phyloP scores from a whole-genome alignment of 2,329 filamentous ascomycete genomes.

The Fusarium annulatum region DNA sequence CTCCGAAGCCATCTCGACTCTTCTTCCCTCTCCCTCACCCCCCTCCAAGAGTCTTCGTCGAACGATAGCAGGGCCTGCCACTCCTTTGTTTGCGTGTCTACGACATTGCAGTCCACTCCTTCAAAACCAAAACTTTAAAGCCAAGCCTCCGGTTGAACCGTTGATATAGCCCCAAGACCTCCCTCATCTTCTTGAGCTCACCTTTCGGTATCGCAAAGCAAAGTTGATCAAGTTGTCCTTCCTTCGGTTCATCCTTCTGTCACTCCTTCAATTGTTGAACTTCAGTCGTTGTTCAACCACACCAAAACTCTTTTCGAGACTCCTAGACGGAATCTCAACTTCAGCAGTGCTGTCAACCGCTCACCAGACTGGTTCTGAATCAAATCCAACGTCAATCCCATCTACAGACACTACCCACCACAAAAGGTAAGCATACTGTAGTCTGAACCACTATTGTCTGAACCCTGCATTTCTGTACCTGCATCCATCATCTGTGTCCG shows the following conservation, averaged over 20 bases:
- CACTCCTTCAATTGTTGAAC: slow-evolving; percentile 41
- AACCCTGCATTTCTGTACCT: slow-evolving; percentile 29
- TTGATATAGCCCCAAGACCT: slow-evolving; percentile 43
- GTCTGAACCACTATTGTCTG: slow-evolving; percentile 25
- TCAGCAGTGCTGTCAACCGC: slow-evolving; percentile 40
- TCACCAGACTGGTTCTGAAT: slow-evolving; percentile 46
- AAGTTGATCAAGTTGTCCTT: slow-evolving; percentile 39
- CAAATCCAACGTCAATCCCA: slow-evolving; percentile 19
- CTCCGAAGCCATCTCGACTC: slow-evolving; percentile 37
- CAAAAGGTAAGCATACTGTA: slow-evolving; percentile 30
- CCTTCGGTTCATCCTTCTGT: slow-evolving; percentile 41
- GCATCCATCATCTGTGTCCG: slow-evolving; percentile 6
- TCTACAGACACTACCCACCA: slow-evolving; percentile 8
- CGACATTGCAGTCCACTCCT: slow-evolving; percentile 50
- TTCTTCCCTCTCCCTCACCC: slow-evolving; percentile 41
- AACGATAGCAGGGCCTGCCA: slow-evolving; percentile 43
- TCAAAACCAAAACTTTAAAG: slow-evolving; percentile 39
- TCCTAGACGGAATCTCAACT: slow-evolving; percentile 44
- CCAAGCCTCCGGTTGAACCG: slow-evolving; percentile 45
- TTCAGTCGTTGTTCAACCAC: slow-evolving; percentile 39
- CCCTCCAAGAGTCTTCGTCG: slow-evolving; percentile 44
- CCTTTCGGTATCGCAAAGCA: slow-evolving; percentile 27
- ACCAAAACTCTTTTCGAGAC: slow-evolving; percentile 29
- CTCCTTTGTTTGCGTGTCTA: slow-evolving; percentile 48
- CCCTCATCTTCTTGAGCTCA: slow-evolving; percentile 26